Percentiles rank a stretch among this genome's conserved stretches.
Evolutionary conservation across 2,329 filamentous ascomycete genomes (phyloP).

Genomic region (Hymenoscyphus albidus): DNA sequence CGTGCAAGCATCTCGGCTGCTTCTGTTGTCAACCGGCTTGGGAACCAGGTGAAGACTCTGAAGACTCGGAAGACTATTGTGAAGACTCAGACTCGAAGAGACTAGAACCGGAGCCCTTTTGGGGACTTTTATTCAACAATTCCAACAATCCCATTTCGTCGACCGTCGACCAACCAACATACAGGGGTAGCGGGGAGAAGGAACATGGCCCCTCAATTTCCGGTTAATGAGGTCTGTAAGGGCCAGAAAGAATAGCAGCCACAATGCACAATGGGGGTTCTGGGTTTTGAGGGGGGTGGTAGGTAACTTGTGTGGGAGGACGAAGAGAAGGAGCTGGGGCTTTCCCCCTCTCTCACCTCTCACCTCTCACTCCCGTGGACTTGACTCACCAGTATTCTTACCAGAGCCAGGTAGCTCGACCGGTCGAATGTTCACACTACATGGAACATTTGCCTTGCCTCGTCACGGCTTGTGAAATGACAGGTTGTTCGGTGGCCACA

Average conservation of each 20-base stretch:
- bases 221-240: slow-evolving; percentile 21
- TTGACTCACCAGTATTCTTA: background rate
- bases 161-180: slow-evolving; percentile 14
- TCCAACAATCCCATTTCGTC: slow-evolving; percentile 14
- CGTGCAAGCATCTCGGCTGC: slow-evolving; percentile 10
- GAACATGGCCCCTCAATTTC: slow-evolving; percentile 17
- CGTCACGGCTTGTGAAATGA: background rate
- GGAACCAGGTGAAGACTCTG: background rate
- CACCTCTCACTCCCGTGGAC: background rate
- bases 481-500: background rate
- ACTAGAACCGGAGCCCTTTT: background rate
- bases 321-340: background rate
- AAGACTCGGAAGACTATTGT: background rate
- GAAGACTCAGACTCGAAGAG: background rate
- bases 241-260: slow-evolving; percentile 6
- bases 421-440: background rate
- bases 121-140: background rate
- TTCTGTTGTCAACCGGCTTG: background rate
- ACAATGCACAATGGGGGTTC: too few species aligned
- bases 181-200: slow-evolving; percentile 3
- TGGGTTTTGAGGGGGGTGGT: background rate
- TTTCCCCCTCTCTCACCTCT: background rate
- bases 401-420: background rate
- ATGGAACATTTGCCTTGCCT: background rate
- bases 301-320: background rate